Percentiles rank a stretch among this genome's conserved stretches.
Evolutionary conservation across 2,329 filamentous ascomycete species (phyloP).

Genomic region (Cladorrhinum sp.): DNA sequence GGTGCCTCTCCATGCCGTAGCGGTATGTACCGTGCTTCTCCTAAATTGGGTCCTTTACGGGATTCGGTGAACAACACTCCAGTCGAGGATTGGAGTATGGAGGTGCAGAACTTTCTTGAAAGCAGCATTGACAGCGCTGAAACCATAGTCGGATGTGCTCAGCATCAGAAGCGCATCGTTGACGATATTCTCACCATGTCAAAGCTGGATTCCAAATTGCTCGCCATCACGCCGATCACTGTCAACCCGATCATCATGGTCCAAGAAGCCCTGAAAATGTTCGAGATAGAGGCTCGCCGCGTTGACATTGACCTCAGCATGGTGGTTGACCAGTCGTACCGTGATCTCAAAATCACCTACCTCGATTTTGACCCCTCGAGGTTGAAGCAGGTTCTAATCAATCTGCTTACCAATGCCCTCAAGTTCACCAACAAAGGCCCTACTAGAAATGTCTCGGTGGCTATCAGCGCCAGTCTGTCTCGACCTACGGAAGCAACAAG

Average conservation of each 20-base stretch:
- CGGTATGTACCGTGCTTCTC: too few relatives aligned
- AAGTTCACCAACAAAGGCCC: conserved; percentile 71
- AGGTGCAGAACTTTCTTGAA: conserved; percentile 46
- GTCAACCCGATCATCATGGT: conserved; percentile 66
- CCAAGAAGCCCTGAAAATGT: conserved; percentile 70
- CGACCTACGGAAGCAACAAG: conserved; percentile 41
- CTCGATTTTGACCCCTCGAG: conserved; percentile 69
- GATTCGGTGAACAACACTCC: conserved; percentile 25
- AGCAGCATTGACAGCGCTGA: conserved; percentile 70
- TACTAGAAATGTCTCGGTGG: conserved; percentile 52
- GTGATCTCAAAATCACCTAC: conserved; percentile 58
- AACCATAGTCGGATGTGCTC: conserved; percentile 73
- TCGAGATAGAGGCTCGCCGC: conserved; percentile 69
- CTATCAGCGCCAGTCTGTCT: conserved; percentile 43
- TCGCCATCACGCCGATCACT: conserved; percentile 68
- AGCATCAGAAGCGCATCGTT: conserved; percentile 78
- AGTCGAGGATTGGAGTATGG: conserved; percentile 29
- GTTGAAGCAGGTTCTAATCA: conserved; percentile 76
- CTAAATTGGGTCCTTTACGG: conserved; percentile 13
- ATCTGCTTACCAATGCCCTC: conserved; percentile 75
- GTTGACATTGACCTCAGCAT: conserved; percentile 66
- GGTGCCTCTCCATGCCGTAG: too few relatives aligned
- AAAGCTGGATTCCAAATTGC: conserved; percentile 72
- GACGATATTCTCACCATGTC: conserved; percentile 71
- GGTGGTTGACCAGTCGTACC: conserved; percentile 60